These are phyloP conservation scores for Blastobotrys mokoenaii DNA, from an alignment of 805 yeast genomes.

Conservation along the genomic window DNA sequence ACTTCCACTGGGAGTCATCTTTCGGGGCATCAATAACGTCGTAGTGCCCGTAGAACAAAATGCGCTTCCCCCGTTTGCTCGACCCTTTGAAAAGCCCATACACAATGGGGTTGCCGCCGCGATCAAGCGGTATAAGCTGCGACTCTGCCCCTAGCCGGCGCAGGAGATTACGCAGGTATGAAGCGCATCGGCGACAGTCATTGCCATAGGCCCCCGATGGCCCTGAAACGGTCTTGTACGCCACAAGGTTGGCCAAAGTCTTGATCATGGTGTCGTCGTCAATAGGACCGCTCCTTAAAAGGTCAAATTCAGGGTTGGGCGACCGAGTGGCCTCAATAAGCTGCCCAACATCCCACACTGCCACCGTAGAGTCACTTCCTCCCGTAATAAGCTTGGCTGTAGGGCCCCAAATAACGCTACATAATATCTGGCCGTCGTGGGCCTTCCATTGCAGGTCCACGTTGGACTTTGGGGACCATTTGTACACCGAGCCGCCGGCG, in stretches of 20 bases:
- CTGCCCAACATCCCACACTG: constrained; percentile 55
- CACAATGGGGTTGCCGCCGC: constrained; percentile 75
- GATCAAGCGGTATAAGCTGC: constrained; percentile 58
- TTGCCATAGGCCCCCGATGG: constrained; percentile 58
- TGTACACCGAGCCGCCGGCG: constrained; percentile 41
- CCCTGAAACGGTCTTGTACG: constrained; percentile 72
- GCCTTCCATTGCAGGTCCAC: constrained; percentile 41
- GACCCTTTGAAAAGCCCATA: constrained; percentile 51
- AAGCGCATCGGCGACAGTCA: constrained; percentile 83
- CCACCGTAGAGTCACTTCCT: constrained; percentile 58
- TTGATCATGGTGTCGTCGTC: constrained; percentile 57
- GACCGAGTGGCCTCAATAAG: not conserved
- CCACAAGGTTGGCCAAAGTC: constrained; percentile 51
- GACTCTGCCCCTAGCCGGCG: constrained; percentile 58
- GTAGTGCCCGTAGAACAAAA: constrained; percentile 92
- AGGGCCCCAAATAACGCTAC: too few relatives aligned
- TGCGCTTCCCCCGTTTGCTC: constrained; percentile 23
- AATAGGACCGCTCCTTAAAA: constrained; percentile 19
- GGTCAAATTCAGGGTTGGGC: not conserved
- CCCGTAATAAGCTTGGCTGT: constrained; percentile 53
- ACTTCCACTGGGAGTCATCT: constrained; percentile 53
- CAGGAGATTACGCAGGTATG: constrained; percentile 54
- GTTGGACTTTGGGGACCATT: constrained; percentile 44
- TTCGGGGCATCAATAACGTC: constrained; percentile 78
- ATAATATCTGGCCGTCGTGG: constrained; percentile 46